phyloP scores from a whole-genome alignment of 208 protist genomes.

The Leishmania tarentolae region DNA sequence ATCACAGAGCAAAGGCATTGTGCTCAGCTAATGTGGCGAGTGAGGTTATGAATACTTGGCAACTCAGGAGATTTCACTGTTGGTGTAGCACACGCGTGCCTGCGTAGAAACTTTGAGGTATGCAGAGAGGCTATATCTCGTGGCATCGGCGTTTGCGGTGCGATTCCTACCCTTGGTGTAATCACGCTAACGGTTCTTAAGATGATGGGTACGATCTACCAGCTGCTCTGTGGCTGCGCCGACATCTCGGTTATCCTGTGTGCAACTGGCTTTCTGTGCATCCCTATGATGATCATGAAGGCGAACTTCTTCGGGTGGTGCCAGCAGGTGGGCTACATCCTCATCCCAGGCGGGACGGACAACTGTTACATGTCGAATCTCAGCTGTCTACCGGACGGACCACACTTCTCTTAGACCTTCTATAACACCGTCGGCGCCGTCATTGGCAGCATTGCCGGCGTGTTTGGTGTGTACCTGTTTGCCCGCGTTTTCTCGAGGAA shows the following conservation, averaged over 20 bases:
- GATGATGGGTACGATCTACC: slow-evolving; percentile 32
- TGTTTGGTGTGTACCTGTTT: slow-evolving; percentile 52
- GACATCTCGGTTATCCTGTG: slow-evolving; percentile 41
- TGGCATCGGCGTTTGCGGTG: slow-evolving; percentile 35
- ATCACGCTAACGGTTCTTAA: slow-evolving; percentile 35
- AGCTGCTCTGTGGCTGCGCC: slow-evolving; percentile 36
- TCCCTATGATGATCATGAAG: slow-evolving; percentile 52
- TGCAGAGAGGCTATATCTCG: slow-evolving; percentile 33
- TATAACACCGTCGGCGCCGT: slow-evolving; percentile 46
- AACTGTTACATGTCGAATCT: slow-evolving; percentile 49
- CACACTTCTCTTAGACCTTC: slow-evolving; percentile 55
- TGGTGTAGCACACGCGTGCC: slow-evolving; percentile 6
- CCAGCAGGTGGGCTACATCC: slow-evolving; percentile 40
- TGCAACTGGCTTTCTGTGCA: slow-evolving; percentile 38
- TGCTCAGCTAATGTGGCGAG: slow-evolving; percentile 12
- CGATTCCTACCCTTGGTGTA: slow-evolving; percentile 39
- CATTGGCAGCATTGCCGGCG: slow-evolving; percentile 35
- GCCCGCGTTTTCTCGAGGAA: slow-evolving; percentile 38
- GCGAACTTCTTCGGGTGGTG: slow-evolving; percentile 54
- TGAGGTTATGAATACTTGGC: not conserved
- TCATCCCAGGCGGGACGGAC: slow-evolving; percentile 47
- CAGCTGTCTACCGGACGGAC: slow-evolving; percentile 42
- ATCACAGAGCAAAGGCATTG: not conserved
- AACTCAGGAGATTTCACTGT: not conserved
- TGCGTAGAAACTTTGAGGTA: slow-evolving; percentile 23